Percentiles rank a stretch among this genome's conserved stretches.
Evolutionary conservation across 1,284 basidiomycete genomes (phyloP).

Genomic region (Pseudozyma pruni): DNA sequence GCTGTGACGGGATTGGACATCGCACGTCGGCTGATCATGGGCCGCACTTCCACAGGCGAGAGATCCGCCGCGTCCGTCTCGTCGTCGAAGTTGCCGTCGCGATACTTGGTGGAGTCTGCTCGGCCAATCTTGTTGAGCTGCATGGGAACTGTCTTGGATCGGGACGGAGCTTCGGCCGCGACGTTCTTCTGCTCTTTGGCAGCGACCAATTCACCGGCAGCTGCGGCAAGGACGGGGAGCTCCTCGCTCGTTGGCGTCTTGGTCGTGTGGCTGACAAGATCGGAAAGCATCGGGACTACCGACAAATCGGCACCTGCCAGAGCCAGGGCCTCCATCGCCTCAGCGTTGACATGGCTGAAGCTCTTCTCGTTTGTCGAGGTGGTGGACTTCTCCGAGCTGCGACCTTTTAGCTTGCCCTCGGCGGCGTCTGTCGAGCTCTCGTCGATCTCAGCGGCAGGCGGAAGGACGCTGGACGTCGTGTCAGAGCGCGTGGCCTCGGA

Average conservation of each 20-base stretch:
- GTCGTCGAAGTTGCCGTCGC: slow-evolving; percentile 42
- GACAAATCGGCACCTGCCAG: slow-evolving; percentile 36
- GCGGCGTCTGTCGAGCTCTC: slow-evolving; percentile 47
- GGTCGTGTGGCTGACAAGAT: slow-evolving; percentile 32
- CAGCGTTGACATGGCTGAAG: slow-evolving; percentile 1
- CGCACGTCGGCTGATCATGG: slow-evolving; percentile 35
- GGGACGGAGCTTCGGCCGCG: slow-evolving; percentile 8
- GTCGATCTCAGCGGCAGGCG: slow-evolving; percentile 64
- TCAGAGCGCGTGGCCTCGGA: slow-evolving; percentile 46
- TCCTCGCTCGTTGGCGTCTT: slow-evolving; percentile 32
- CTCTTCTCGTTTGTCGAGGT: slow-evolving; percentile 9
- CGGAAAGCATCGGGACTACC: slow-evolving; percentile 32
- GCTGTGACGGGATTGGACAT: slow-evolving; percentile 38
- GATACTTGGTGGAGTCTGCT: slow-evolving; percentile 17
- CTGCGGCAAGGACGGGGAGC: slow-evolving; percentile 13
- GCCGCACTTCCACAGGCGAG: slow-evolving; percentile 40
- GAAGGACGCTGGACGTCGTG: slow-evolving; percentile 32
- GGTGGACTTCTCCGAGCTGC: slow-evolving; percentile 16
- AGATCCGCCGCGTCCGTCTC: slow-evolving; percentile 45
- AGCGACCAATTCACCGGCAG: slow-evolving; percentile 3
- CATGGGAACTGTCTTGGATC: slow-evolving; percentile 23
- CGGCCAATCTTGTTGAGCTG: slow-evolving; percentile 30
- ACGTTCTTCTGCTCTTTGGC: background rate
- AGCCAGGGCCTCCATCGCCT: slow-evolving; percentile 33
- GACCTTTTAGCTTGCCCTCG: slow-evolving; percentile 18